Evolutionary conservation across 2,329 filamentous ascomycete species (phyloP), one percentile per base, ranked within the genome.

Genomic region (Aspergillus arachidicola): DNA sequence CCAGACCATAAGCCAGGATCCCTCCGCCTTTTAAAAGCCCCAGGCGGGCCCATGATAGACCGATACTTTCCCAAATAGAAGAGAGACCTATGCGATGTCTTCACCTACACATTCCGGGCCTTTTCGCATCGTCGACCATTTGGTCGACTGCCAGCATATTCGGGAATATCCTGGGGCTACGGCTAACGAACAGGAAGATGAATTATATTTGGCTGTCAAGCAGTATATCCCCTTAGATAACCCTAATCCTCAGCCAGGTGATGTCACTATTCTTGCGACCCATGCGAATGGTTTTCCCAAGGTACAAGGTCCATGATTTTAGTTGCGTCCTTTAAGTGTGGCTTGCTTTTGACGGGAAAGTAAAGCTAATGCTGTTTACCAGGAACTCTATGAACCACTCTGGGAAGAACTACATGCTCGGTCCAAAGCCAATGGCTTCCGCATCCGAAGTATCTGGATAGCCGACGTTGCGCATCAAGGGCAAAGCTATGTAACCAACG

Each of bases 251-350:
- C 83, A 87, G 66, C 86, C 87, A 1, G 91, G 92, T 38, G 92
- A 95, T 76, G 81, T 97, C 10, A 97, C 93, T 23, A 89, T 98
- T 63, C 88, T 98, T 60, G 93, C 86, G 12, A 90, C 90, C 5
- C 94, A 97, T 79, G 94, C 93, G 57, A 97, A 97, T 80, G 94
- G 90, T 12, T 97, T 97, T 69, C 91, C 92, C 12, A 98, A 97
- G 85, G 91, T 91, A 76, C 59, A 64, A 16, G 32, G 14, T 30
- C 26, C 34, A n/a, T 19, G 48, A 36, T 9, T 32, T 32, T 23
- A 28, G 28, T 56, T 19, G 21, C 51, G 32, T 12, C n/a, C 3
- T 11, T 21, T 21, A n/a, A 16, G 9, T 16, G n/a, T 12, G 12
- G 4, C 51, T 23, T 45, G 19, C 21, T 26, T 10, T 36, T n/a